Evolutionary conservation across 805 yeast genomes (phyloP), one percentile per base, ranked within the genome.

Genomic region (Ogataea henricii): DNA sequence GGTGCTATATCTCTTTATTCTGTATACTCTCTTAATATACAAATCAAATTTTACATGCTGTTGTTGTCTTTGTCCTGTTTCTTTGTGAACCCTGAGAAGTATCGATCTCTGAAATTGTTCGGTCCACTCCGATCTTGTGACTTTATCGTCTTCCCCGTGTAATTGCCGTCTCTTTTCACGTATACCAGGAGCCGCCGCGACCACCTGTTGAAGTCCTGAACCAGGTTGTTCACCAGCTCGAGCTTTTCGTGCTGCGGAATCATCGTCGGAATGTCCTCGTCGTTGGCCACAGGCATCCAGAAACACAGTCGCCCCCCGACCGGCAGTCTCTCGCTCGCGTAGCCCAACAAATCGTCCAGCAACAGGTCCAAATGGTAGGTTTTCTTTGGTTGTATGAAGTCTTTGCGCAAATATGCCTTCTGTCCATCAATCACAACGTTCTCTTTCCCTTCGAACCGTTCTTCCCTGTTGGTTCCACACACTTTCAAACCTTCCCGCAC

Each of bases 271-370:
- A 62, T 58, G 52, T 65, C 66, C 55, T 87, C 95, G 59, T 88
- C 96, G 63, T 91, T 90, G 1, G 97, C 96, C 1, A 96, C 86
- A 0, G 99, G 99, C 94, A 91, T 89, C 99, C 99, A 94, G 66
- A 90, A 91, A 22, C 94, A 88, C 29, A 94, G 72, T 53, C 98
- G 72, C 0, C 97, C 96, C 6, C 79, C 80, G 2, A 81, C 68
- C 0, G 87, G 87, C 45, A 94, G 72, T 57, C 91, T 78, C 12
- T 76, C 72, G 2, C 90, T 81, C 0, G 96, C 78, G 71, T 86
- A 94, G 17, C 73, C 66, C 34, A 94, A 70, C 30, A 94, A 70
- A 62, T 92, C 97, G 56, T 85, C 88, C 33, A 94, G 70, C 54
- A 94, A 70, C 37, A 81, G 71, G 54, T 87, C 89, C 55, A 94